Base-by-base conservation (phyloP, 2,329 filamentous ascomycete genomes). In the Pseudogymnoascus sp. region DNA sequence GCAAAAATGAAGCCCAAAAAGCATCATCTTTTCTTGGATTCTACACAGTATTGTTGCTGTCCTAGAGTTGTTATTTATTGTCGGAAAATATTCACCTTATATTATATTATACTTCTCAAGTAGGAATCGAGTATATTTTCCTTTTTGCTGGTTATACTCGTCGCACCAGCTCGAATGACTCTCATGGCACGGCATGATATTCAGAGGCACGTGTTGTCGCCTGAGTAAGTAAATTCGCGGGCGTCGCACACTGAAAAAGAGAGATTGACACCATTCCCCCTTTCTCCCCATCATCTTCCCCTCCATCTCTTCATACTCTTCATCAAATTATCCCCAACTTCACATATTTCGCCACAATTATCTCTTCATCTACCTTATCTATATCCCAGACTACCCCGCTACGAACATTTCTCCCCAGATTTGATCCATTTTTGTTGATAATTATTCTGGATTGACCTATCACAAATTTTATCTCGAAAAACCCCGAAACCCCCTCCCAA, bases 161-260 rank as follows among this genome's bases (percentile, higher is more conserved):
- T 54, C 25, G 4, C 48, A 31, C 23, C 48, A 23, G 48, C 43
- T 48, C 48, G 6, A 31, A 31, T 54, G 48, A 54, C 23, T 54
- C 48, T 31, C 48, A 16, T n/a, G n/a, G n/a, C n/a, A 16, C 28
- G 3, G 48, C 28, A 31, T 16, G 48, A 54, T 54, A 54, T 54
- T 54, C 48, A 23, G 25, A 54, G 48, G 48, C 48, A 54, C 48
- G 48, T 54, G 48, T 54, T 54, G 48, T 54, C 25, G 25, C 48
- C 48, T 31, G 25, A 54, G 48, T 31, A 31, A 16, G 48, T 54
- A 16, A 54, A 54, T 54, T 19, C 25, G 13, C 48, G 25, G 25
- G 31, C 48, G 48, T 54, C 48, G 25, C 48, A 54, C 48, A 54
- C 25, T 31, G 25, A 11, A n/a, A 54, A 54, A 31, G 28, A 31